Percentiles rank a stretch among this genome's conserved stretches.
Evolutionary conservation across 192 early-diverging fungal species (phyloP).

Genomic region (Lobosporangium transversale): DNA sequence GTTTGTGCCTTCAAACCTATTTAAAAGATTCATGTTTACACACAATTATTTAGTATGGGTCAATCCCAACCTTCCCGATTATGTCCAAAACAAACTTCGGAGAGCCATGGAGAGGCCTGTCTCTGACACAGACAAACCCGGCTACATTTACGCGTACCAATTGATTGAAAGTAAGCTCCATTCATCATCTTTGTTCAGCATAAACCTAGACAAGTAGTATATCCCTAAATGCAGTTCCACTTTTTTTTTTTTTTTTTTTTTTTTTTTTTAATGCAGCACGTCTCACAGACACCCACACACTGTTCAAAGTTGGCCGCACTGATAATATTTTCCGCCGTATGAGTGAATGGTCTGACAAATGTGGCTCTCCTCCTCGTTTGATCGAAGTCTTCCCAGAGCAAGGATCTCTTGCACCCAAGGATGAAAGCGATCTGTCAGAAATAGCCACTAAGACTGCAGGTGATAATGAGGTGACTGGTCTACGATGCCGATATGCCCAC

Average conservation of each 20-base stretch:
- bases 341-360: conserved; percentile 59
- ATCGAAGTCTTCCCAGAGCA: conserved; percentile 59
- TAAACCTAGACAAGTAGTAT: too few species aligned
- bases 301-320: conserved; percentile 61
- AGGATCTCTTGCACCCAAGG: conserved; percentile 31
- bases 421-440: conserved; percentile 34
- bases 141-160: conserved; percentile 60
- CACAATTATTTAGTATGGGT: conserved; percentile 49
- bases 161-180: conserved; percentile 53
- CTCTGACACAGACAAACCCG: conserved; percentile 55
- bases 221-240: background rate
- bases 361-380: conserved; percentile 53
- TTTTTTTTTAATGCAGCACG: conserved; percentile 8
- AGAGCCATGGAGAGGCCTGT: conserved; percentile 56
- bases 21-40: too few species aligned
- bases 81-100: conserved; percentile 49
- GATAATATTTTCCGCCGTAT: conserved; percentile 57
- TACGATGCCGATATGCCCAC: conserved; percentile 55
- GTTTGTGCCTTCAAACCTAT: too few species aligned
- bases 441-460: conserved; percentile 1
- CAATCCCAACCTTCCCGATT: conserved; percentile 41
- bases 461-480: conserved; percentile 28
- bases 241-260: background rate
- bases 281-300: conserved; percentile 31
- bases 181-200: too few species aligned